Conservation (phyloP, 352 stramenopile genomes). For the Phytophthora brassicae region DNA sequence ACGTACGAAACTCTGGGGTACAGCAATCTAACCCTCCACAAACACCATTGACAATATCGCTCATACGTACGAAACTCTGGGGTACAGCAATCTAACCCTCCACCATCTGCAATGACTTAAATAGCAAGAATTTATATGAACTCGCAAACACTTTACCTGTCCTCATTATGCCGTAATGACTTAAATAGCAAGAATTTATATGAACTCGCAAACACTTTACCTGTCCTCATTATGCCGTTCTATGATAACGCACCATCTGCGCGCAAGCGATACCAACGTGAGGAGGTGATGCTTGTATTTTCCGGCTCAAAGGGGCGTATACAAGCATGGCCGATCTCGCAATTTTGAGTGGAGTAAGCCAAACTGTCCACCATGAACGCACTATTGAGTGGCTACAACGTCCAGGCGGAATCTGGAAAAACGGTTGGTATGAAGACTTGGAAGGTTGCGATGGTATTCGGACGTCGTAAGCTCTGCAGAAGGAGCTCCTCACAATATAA, state of each 20-base stretch:
- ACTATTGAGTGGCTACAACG: constrained; percentile 17
- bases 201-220: constrained; percentile 23
- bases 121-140: constrained; percentile 16
- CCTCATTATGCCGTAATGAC: constrained; percentile 19
- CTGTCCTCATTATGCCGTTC: constrained; percentile 41
- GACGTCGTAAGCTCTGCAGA: constrained; percentile 13
- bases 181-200: constrained; percentile 19
- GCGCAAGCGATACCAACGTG: constrained; percentile 32
- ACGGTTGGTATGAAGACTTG: constrained; percentile 26
- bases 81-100: constrained; percentile 22
- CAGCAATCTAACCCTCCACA: too few species aligned
- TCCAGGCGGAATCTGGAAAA: constrained; percentile 13
- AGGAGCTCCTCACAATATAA: constrained; percentile 15
- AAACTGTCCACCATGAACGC: constrained; percentile 10
- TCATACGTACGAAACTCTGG: constrained; percentile 4
- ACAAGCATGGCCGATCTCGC: not conserved
- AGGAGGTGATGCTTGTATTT: constrained; percentile 31
- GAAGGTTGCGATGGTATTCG: constrained; percentile 25
- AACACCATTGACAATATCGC: constrained; percentile 24
- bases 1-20: constrained; percentile 17
- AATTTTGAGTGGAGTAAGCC: constrained; percentile 8
- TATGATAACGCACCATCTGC: constrained; percentile 26
- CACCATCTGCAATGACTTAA: constrained; percentile 17
- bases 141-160: constrained; percentile 22
- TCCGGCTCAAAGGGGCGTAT: constrained; percentile 10